phyloP scores from a whole-genome alignment of 2,329 filamentous ascomycete genomes.

The Clonostachys rosea region DNA sequence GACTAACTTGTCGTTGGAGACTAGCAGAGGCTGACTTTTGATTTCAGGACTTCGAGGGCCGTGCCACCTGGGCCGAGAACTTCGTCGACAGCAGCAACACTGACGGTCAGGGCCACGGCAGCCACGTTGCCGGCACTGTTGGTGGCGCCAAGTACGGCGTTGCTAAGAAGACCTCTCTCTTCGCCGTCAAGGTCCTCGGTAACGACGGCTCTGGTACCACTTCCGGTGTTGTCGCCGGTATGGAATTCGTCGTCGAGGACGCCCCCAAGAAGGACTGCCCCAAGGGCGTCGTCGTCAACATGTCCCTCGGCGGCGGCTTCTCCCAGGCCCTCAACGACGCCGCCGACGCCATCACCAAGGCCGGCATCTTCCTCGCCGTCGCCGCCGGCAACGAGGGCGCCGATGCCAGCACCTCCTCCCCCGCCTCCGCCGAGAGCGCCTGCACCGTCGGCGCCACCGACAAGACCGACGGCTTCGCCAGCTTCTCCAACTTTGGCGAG shows the following conservation, averaged over 20 bases:
- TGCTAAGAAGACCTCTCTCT: constrained; percentile 33
- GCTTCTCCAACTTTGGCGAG: constrained; percentile 48
- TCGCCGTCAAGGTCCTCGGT: constrained; percentile 41
- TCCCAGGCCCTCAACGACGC: constrained; percentile 45
- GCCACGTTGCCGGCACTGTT: constrained; percentile 40
- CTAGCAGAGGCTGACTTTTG: not conserved
- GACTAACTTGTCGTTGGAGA: too few relatives aligned
- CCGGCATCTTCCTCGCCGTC: constrained; percentile 48
- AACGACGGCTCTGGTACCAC: constrained; percentile 24
- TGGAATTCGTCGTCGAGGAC: constrained; percentile 34
- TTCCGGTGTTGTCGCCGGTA: constrained; percentile 36
- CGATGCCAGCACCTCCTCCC: constrained; percentile 38
- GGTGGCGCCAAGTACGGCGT: constrained; percentile 38
- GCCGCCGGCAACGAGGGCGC: constrained; percentile 47
- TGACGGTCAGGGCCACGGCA: constrained; percentile 38
- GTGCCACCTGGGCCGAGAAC: constrained; percentile 30
- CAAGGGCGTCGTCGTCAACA: constrained; percentile 45
- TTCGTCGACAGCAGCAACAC: constrained; percentile 17
- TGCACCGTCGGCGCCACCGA: constrained; percentile 50
- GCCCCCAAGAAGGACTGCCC: constrained; percentile 25
- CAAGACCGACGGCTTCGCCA: constrained; percentile 28
- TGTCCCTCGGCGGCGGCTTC: constrained; percentile 47
- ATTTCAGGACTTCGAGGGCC: constrained; percentile 31
- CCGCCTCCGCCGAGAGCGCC: constrained; percentile 38
- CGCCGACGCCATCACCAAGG: constrained; percentile 35